Percentiles rank a stretch among this genome's conserved stretches.
These are phyloP conservation scores for Mallotus nudiflorus DNA, from an alignment of 345 rosid genomes.

Conservation along the genomic window DNA sequence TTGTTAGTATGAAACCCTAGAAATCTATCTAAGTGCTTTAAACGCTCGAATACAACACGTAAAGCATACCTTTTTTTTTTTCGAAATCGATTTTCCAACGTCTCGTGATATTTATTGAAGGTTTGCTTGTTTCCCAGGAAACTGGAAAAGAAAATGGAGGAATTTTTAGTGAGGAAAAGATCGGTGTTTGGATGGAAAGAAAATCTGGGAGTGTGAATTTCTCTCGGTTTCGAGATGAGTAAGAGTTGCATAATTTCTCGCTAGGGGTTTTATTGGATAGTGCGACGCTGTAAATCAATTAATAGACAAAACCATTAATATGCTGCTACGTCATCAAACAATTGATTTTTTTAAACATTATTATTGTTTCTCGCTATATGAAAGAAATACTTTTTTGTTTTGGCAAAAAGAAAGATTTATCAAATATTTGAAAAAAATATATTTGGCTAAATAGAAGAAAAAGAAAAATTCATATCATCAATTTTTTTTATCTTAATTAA, in stretches of 20 bases:
- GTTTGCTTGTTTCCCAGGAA: slow-evolving; percentile 1
- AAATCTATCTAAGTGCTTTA: background rate
- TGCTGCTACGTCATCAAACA: slow-evolving; percentile 8
- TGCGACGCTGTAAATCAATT: background rate
- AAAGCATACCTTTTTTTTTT: slow-evolving; percentile 24
- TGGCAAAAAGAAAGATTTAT: too few relatives aligned
- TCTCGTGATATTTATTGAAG: background rate
- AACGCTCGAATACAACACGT: background rate
- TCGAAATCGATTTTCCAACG: background rate
- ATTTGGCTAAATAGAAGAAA: too few relatives aligned
- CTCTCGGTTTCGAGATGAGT: background rate
- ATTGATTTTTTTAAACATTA: too few relatives aligned
- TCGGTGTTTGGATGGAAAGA: slow-evolving; percentile 28
- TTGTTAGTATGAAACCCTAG: slow-evolving; percentile 27
- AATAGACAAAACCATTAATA: background rate
- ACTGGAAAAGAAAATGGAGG: background rate
- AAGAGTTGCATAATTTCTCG: background rate
- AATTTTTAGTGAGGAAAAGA: background rate
- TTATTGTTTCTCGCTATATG: too few relatives aligned
- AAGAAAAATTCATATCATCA: too few relatives aligned
- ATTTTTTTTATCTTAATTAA: too few relatives aligned
- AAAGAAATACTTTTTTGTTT: too few relatives aligned
- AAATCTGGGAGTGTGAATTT: slow-evolving; percentile 12
- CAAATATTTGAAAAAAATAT: too few relatives aligned
- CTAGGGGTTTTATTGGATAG: background rate